Evolutionary conservation across 2,329 filamentous ascomycete genomes (phyloP).

Genomic region (Xylaria sp.): DNA sequence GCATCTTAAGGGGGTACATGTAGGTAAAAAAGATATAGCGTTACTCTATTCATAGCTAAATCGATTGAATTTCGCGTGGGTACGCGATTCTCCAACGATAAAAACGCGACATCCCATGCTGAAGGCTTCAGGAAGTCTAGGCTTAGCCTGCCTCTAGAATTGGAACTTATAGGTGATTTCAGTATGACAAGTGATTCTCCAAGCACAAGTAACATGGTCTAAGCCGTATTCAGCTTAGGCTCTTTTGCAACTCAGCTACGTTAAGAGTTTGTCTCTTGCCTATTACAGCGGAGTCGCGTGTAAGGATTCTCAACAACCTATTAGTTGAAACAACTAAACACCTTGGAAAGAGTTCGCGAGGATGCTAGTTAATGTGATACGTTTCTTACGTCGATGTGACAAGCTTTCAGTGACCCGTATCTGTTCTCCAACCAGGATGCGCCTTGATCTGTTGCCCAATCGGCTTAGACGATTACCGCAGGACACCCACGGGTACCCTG

Average conservation of each 20-base stretch:
- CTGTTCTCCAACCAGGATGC: neutral
- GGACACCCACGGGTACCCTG: too few relatives aligned
- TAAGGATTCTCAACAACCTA: conserved; percentile 1
- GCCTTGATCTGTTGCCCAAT: conserved; percentile 17
- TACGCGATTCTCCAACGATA: too few relatives aligned
- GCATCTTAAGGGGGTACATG: too few relatives aligned
- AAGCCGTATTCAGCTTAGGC: neutral
- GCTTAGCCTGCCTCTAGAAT: too few relatives aligned
- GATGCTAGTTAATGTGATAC: neutral
- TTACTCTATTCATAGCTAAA: too few relatives aligned
- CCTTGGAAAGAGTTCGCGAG: conserved; percentile 5
- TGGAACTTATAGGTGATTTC: too few relatives aligned
- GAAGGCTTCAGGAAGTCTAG: neutral
- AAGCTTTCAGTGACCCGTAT: neutral
- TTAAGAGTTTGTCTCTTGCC: neutral
- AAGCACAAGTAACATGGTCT: neutral
- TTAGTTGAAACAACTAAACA: neutral
- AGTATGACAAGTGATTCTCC: too few relatives aligned
- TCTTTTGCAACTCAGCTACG: neutral
- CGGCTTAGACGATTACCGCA: neutral
- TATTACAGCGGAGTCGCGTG: neutral
- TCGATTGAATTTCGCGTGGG: too few relatives aligned
- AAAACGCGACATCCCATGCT: too few relatives aligned
- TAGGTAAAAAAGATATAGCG: too few relatives aligned
- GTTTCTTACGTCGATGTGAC: neutral